These are phyloP conservation scores for Hysterium pulicare DNA, from an alignment of 2,329 filamentous ascomycete species.

Conservation along the genomic window DNA sequence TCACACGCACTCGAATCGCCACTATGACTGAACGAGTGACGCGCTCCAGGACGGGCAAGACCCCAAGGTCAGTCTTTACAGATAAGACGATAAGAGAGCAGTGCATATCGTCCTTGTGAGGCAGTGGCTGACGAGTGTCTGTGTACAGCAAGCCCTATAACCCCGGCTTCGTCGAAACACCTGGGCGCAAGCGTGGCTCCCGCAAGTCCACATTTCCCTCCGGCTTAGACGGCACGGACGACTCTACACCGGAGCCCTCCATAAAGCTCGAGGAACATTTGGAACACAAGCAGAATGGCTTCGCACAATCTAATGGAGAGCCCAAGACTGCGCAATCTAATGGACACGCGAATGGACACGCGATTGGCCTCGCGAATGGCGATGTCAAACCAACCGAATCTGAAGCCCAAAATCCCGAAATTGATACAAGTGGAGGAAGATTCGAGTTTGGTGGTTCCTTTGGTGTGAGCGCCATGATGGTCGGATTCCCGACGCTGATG, in stretches of 20 bases:
- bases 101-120: neutral
- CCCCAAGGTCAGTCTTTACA: conserved; percentile 40
- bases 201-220: conserved; percentile 39
- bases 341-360: conserved; percentile 30
- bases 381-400: conserved; percentile 24
- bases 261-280: conserved; percentile 7
- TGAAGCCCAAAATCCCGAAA: conserved; percentile 33
- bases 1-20: conserved; percentile 2
- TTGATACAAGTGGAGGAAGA: conserved; percentile 46
- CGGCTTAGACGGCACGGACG: conserved; percentile 21
- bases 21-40: conserved; percentile 42
- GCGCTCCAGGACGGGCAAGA: conserved; percentile 48
- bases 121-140: conserved; percentile 19
- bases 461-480: conserved; percentile 83
- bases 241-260: conserved; percentile 34
- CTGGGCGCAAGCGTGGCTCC: conserved; percentile 41
- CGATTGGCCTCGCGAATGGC: conserved; percentile 21
- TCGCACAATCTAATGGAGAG: conserved; percentile 12
- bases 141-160: conserved; percentile 38
- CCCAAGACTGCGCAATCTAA: conserved; percentile 7
- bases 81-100: neutral
- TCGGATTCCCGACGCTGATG: conserved; percentile 90
- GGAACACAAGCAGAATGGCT: neutral
- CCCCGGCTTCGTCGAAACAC: conserved; percentile 49
- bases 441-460: conserved; percentile 83